Conservation (phyloP, 208 protist genomes). For the Trypanosoma mega region DNA sequence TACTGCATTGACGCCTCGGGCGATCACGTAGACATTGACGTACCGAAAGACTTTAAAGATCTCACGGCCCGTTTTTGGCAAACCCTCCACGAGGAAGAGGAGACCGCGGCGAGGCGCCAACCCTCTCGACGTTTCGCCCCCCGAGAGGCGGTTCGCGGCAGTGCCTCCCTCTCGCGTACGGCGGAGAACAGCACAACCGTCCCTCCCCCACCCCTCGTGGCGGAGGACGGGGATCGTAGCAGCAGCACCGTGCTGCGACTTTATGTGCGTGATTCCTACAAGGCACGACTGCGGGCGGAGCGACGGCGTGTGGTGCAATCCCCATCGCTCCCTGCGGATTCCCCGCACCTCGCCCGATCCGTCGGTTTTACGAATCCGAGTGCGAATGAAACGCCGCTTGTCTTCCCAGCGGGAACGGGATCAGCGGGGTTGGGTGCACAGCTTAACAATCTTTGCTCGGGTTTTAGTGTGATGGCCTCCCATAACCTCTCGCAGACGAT, state of each 20-base stretch:
- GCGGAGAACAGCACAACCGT: too few species aligned
- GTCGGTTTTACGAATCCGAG: not conserved
- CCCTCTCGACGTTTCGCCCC: conserved; percentile 1
- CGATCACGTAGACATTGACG: conserved; percentile 82
- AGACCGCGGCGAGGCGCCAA: not conserved
- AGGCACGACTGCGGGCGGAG: conserved; percentile 29
- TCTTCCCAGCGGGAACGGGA: not conserved
- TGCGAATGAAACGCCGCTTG: not conserved
- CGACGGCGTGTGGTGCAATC: not conserved
- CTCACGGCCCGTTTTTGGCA: conserved; percentile 41
- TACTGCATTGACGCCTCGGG: conserved; percentile 68
- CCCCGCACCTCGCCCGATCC: not conserved
- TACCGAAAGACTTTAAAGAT: conserved; percentile 55
- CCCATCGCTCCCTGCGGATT: not conserved
- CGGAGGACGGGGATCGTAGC: conserved; percentile 36
- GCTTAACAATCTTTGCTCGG: conserved; percentile 28
- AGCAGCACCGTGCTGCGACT: conserved; percentile 63
- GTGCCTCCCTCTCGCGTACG: conserved; percentile 13
- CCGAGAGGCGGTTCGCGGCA: not conserved
- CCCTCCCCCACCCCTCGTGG: not conserved
- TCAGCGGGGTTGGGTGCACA: not conserved
- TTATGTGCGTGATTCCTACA: conserved; percentile 77
- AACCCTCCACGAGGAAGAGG: conserved; percentile 8
- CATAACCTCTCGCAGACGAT: conserved; percentile 32
- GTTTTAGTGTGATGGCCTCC: conserved; percentile 35